Base-by-base conservation (phyloP, 805 yeast genomes). In the Lipomyces yamadae region DNA sequence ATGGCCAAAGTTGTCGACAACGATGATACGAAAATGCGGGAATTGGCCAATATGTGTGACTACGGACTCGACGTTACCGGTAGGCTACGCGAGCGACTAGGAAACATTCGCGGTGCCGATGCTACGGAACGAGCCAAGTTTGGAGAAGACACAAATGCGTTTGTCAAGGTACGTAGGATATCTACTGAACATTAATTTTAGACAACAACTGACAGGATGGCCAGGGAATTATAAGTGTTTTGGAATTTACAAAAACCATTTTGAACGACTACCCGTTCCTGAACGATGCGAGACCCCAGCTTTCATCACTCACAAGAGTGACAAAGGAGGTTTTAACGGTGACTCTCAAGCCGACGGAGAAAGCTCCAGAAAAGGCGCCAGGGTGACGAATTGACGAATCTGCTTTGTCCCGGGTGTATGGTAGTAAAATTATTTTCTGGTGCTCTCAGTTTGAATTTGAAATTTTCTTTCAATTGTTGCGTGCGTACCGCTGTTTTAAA, bases 61-160 rank as follows among this genome's bases (percentile, higher is more conserved):
- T 81, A 86, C 24, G 90, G 97, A 0, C 88, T 90, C 84, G 97
- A 91, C n/a, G 84, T 89, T 54, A 90, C 96, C 8, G 87, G 88
- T 70, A 79, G 87, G 65, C 82, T 91, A 59, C 84, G 84, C 66
- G 79, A 79, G 13, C 84, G 87, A 62, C 79, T 93, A 60, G 79
- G 81, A 11, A 78, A 83, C 1, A 82, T 86, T 39, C 76, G 86
- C 42, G 85, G 82, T 54, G 81, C 84, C 6, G 82, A 80, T 3
- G 71, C 83, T 4, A 73, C 76, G 3, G 89, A 88, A 45, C 86
- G 90, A 68, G 82, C 85, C 66, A 82, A 82, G 70, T 86, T 94
- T 62, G 93, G 95, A 86, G 98, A 94, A 71, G 93, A 90, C 70
- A 88, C 91, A 42, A 92, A 91, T 75, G 79, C 86, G 58, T 92